Conservation (phyloP, 2,329 filamentous ascomycete species). For the Colletotrichum acutatum region DNA sequence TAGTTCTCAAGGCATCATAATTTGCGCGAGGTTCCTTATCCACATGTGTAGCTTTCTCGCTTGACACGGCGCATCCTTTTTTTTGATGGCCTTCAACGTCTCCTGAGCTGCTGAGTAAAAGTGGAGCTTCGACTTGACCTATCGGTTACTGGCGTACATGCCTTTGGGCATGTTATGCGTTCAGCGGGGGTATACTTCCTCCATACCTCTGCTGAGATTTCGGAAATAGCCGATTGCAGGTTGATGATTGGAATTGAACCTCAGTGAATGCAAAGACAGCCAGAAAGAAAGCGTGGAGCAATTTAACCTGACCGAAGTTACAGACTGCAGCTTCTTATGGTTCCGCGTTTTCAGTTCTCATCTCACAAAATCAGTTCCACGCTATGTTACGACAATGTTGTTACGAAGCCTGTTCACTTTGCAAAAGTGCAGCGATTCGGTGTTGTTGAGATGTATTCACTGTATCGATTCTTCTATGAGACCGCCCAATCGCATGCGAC, state of each 20-base stretch:
- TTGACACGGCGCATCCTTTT: neutral
- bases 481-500: constrained; percentile 52
- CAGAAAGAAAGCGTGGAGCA: no score
- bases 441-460: neutral
- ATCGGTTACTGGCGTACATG: no score
- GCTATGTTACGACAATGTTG: neutral
- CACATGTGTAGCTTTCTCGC: neutral
- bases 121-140: no score
- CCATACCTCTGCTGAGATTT: no score
- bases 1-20: neutral
- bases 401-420: neutral
- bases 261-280: no score
- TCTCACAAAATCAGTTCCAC: no score
- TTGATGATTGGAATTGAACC: neutral
- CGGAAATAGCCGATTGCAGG: neutral
- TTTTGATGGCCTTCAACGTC: neutral
- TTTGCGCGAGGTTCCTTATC: neutral
- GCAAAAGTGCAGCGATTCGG: neutral
- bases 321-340: no score
- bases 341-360: no score
- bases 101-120: neutral
- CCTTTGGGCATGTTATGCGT: neutral
- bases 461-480: neutral
- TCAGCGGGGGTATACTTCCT: no score
- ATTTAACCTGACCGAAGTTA: neutral